Percentiles rank a stretch among this genome's conserved stretches.
These are phyloP conservation scores for Setaria italica DNA, from an alignment of 202 grass and related monocot genomes.

Conservation along the genomic window DNA sequence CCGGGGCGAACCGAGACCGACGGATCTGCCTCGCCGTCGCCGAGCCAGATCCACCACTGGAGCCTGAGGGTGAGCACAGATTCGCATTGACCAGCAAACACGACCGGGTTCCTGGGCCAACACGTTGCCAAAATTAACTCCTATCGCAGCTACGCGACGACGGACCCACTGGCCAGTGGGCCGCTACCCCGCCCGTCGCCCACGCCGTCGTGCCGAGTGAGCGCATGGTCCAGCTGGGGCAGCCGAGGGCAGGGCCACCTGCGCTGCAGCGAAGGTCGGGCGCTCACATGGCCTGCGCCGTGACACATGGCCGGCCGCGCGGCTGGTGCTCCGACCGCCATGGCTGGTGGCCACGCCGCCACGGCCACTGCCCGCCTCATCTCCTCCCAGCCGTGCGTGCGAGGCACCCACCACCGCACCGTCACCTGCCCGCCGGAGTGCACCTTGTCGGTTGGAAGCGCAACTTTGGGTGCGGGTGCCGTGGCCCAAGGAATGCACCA, in stretches of 20 bases:
- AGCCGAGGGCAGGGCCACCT: neutral
- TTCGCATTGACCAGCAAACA: constrained; percentile 24
- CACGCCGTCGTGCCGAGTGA: neutral
- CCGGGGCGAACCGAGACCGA: neutral
- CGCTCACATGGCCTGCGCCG: neutral
- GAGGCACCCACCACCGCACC: neutral
- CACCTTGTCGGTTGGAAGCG: constrained; percentile 33
- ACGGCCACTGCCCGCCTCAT: neutral
- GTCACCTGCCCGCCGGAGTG: neutral
- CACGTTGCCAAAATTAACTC: constrained; percentile 45
- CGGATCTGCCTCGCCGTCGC: neutral
- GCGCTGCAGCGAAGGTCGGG: neutral
- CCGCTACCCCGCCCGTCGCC: neutral
- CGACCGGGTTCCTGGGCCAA: neutral
- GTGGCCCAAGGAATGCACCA: neutral
- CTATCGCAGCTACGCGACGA: neutral
- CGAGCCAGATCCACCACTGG: neutral
- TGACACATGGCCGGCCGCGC: constrained; percentile 8
- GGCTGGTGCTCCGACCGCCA: neutral
- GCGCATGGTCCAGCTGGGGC: neutral
- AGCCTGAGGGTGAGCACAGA: too few species aligned
- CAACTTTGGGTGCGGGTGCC: neutral
- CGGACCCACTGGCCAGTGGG: neutral
- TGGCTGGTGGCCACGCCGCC: neutral
- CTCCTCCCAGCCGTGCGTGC: neutral